Conservation (phyloP, 2,329 filamentous ascomycete species). For the Aspergillus spinulosporus region DNA sequence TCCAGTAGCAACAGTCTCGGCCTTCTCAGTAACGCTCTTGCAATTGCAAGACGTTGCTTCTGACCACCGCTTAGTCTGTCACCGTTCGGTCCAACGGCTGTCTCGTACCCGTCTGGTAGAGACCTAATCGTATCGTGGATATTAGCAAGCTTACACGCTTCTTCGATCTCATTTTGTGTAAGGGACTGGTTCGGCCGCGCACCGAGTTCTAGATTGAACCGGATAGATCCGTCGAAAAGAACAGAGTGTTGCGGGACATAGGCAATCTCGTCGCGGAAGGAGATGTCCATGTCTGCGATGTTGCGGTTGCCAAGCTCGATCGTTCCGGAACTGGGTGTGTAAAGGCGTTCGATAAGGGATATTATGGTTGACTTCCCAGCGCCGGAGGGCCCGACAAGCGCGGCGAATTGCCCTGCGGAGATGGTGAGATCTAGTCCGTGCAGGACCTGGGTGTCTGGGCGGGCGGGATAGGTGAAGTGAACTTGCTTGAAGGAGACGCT, state of each 20-base stretch:
- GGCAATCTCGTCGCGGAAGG: conserved; percentile 49
- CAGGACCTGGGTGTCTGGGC: conserved; percentile 56
- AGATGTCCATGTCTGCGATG: conserved; percentile 40
- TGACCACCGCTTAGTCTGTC: conserved; percentile 59
- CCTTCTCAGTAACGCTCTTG: conserved; percentile 56
- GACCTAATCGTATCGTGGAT: conserved; percentile 69
- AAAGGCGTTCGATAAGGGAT: conserved; percentile 57
- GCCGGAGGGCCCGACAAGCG: conserved; percentile 66
- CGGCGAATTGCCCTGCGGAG: conserved; percentile 42
- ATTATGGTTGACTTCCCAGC: conserved; percentile 69
- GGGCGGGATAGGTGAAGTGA: conserved; percentile 5
- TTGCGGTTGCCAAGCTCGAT: conserved; percentile 56
- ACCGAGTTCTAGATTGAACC: conserved; percentile 50
- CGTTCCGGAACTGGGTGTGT: conserved; percentile 51
- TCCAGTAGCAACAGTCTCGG: conserved; percentile 60
- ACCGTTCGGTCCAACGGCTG: conserved; percentile 57
- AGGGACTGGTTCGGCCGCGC: conserved; percentile 55
- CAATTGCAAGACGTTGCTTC: conserved; percentile 59
- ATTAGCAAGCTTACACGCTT: conserved; percentile 67
- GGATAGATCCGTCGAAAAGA: conserved; percentile 50
- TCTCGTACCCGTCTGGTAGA: conserved; percentile 66
- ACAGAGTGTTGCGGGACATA: conserved; percentile 52
- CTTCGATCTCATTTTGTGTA: conserved; percentile 62
- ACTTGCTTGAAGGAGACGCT: conserved; percentile 7
- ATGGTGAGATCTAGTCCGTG: conserved; percentile 58